Evolutionary conservation across 129 eudicot species (phyloP).

Genomic region (Pittosporum tobira): DNA sequence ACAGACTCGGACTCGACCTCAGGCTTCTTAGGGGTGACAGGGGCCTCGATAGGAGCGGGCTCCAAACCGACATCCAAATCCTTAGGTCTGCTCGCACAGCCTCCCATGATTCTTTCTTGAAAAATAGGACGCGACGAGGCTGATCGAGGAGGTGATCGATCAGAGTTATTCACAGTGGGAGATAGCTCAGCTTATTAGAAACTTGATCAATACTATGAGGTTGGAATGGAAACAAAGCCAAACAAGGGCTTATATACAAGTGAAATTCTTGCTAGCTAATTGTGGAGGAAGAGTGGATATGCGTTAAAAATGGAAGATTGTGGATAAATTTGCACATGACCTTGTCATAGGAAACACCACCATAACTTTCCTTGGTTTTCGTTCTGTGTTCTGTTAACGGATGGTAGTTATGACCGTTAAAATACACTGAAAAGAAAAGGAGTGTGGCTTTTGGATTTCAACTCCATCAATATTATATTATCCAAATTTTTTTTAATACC

Average conservation of each 20-base stretch:
- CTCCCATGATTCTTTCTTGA: slow-evolving; percentile 9
- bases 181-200: background rate
- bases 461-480: too few species aligned
- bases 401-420: too few species aligned
- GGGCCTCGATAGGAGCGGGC: slow-evolving; percentile 5
- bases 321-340: background rate
- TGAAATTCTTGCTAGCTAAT: background rate
- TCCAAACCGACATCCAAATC: slow-evolving; percentile 1
- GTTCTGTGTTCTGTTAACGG: too few species aligned
- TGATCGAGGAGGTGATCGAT: background rate
- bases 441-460: too few species aligned
- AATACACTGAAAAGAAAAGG: too few species aligned
- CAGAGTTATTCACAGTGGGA: background rate
- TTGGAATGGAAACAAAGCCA: background rate
- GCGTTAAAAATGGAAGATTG: background rate
- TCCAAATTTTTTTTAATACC: too few species aligned
- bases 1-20: slow-evolving; percentile 9
- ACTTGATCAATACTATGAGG: too few species aligned
- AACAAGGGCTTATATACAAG: background rate
- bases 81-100: slow-evolving; percentile 18
- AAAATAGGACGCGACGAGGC: background rate
- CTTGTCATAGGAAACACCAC: background rate
- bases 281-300: background rate
- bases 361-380: background rate
- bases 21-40: background rate